Conservation (phyloP, 2,329 filamentous ascomycete genomes). For the Mariannaea elegans region DNA sequence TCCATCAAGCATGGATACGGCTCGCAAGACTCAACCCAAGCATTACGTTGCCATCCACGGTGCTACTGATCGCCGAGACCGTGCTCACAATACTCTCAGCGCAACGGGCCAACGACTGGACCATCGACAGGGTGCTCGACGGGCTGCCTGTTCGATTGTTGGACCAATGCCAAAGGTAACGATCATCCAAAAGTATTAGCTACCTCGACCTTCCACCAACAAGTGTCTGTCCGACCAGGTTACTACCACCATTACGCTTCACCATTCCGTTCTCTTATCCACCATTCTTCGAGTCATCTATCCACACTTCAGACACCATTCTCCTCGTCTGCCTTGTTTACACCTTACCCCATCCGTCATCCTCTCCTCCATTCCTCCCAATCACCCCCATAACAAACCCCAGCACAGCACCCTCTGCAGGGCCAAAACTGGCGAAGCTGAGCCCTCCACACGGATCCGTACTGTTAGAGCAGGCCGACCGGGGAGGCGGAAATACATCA, state of each 20-base stretch:
- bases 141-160: not conserved
- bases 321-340: not conserved
- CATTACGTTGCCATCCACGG: too few relatives aligned
- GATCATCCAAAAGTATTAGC: slow-evolving; percentile 9
- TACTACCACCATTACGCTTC: slow-evolving; percentile 8
- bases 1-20: too few relatives aligned
- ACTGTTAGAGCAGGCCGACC: slow-evolving; percentile 5
- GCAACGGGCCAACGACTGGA: not conserved
- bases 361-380: not conserved
- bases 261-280: slow-evolving; percentile 1
- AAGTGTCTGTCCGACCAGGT: not conserved
- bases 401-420: slow-evolving; percentile 5
- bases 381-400: slow-evolving; percentile 9
- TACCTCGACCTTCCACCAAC: not conserved
- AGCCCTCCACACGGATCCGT: slow-evolving; percentile 2
- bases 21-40: too few relatives aligned
- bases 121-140: slow-evolving; percentile 5
- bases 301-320: not conserved
- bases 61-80: too few relatives aligned
- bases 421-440: not conserved
- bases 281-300: slow-evolving; percentile 4
- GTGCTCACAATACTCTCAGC: too few relatives aligned
- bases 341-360: slow-evolving; percentile 11
- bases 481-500: slow-evolving; percentile 12
- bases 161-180: not conserved